phyloP scores from a whole-genome alignment of 2,329 filamentous ascomycete species.

The Aspergillus eucalypticola region DNA sequence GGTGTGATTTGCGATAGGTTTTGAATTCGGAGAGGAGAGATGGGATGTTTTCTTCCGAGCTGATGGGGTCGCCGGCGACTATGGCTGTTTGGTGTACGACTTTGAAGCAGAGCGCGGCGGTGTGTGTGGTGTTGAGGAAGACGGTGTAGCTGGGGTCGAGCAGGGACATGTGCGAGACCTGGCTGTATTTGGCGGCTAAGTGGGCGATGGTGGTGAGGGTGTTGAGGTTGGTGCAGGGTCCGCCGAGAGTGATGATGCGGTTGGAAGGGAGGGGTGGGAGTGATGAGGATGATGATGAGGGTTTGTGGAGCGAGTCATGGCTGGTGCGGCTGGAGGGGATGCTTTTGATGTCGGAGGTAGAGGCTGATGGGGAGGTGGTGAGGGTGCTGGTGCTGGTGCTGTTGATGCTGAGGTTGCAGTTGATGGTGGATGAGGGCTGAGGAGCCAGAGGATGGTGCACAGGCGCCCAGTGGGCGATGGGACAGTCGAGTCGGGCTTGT shows the following conservation, averaged over 20 bases:
- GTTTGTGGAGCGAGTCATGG: background rate
- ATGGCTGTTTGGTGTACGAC: slow-evolving; percentile 39
- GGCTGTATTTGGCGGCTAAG: slow-evolving; percentile 37
- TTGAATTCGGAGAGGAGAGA: slow-evolving; percentile 39
- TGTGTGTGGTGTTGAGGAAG: slow-evolving; percentile 39
- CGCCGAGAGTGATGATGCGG: background rate
- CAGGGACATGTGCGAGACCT: slow-evolving; percentile 47
- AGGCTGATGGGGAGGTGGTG: background rate
- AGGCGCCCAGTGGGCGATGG: background rate
- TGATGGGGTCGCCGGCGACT: slow-evolving; percentile 44
- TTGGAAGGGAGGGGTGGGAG: background rate
- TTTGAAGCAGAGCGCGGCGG: slow-evolving; percentile 44
- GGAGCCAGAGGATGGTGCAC: background rate
- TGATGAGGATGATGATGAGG: background rate
- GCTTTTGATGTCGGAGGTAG: background rate
- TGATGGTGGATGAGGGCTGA: background rate
- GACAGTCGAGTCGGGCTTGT: background rate
- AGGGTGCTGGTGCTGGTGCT: background rate
- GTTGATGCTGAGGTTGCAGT: background rate
- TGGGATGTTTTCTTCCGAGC: slow-evolving; percentile 26
- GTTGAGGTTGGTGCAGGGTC: background rate
- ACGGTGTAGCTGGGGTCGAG: slow-evolving; percentile 44
- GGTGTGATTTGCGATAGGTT: slow-evolving; percentile 31
- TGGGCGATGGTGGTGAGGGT: background rate
- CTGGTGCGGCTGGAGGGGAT: slow-evolving; percentile 6